These are phyloP conservation scores for Monosporascus sp. DNA, from an alignment of 2,329 filamentous ascomycete genomes.

Conservation along the genomic window DNA sequence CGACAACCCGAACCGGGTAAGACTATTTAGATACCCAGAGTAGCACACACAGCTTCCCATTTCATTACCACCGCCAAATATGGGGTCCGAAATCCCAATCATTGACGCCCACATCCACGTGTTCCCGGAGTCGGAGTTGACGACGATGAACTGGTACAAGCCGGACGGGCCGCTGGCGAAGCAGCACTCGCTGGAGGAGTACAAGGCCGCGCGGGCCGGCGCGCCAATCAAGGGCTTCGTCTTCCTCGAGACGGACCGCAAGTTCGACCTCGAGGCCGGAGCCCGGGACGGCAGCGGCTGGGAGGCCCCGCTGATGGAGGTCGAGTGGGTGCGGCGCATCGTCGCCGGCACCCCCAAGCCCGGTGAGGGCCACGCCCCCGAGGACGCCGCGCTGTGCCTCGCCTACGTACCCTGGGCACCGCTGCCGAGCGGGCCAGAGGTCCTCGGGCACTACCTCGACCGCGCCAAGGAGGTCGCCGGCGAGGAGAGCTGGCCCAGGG, in stretches of 20 bases:
- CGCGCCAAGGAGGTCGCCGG: conserved; percentile 57
- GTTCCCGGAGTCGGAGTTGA: conserved; percentile 63
- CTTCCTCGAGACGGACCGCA: conserved; percentile 78
- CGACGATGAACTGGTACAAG: conserved; percentile 64
- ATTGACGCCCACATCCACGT: conserved; percentile 93
- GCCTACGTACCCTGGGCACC: conserved; percentile 86
- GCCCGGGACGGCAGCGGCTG: conserved; percentile 51
- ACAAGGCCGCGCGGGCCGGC: conserved; percentile 39
- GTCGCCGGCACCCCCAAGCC: conserved; percentile 51
- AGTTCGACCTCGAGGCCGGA: conserved; percentile 48
- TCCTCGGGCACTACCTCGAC: conserved; percentile 60
- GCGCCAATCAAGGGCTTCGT: conserved; percentile 62
- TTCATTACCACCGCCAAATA: conserved; percentile 6
- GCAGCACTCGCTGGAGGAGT: conserved; percentile 61
- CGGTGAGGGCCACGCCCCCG: conserved; percentile 51
- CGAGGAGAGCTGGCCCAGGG: conserved; percentile 52
- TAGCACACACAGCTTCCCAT: neutral
- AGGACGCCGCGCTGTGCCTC: conserved; percentile 51
- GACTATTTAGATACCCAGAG: too few relatives aligned
- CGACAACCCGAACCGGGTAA: too few relatives aligned
- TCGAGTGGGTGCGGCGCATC: conserved; percentile 63
- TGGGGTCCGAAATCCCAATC: conserved; percentile 46
- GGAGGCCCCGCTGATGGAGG: conserved; percentile 63
- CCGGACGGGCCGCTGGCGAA: conserved; percentile 53
- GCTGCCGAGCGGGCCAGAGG: conserved; percentile 55